phyloP scores from a whole-genome alignment of 1,139 yeast species.

The Nakaseomyces bracarensis region DNA sequence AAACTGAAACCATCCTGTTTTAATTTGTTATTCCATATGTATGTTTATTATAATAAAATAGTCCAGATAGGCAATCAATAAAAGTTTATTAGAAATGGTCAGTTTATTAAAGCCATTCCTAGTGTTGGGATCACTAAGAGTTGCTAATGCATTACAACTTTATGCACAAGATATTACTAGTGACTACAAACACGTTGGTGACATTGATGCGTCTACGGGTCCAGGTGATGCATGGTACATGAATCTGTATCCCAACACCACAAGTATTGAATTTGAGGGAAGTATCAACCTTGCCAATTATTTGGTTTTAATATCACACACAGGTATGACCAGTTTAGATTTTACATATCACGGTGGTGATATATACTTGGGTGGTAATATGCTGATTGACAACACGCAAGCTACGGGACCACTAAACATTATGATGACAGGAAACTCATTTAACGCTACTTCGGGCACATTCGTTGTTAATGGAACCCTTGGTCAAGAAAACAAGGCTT shows the following conservation, averaged over 20 bases:
- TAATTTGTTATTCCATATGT: no score
- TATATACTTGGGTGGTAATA: neutral
- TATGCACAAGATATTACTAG: no score
- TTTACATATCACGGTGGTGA: neutral
- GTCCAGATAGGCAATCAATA: no score
- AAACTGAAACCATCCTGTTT: no score
- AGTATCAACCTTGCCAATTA: neutral
- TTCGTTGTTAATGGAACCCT: neutral
- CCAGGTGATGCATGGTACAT: no score
- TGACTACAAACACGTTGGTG: conserved; percentile 1
- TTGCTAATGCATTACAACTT: no score
- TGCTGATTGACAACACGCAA: neutral
- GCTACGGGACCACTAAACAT: neutral
- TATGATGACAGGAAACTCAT: neutral
- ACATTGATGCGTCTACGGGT: no score
- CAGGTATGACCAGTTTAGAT: neutral
- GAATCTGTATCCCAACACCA: neutral
- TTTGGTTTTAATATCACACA: neutral
- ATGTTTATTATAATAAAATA: no score
- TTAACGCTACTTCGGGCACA: neutral
- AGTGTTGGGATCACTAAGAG: no score
- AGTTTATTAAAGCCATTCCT: no score
- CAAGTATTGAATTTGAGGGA: neutral
- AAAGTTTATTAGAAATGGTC: no score
- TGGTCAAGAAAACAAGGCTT: neutral